phyloP scores from a whole-genome alignment of 306 rosid genomes.

The Benincasa hispida region DNA sequence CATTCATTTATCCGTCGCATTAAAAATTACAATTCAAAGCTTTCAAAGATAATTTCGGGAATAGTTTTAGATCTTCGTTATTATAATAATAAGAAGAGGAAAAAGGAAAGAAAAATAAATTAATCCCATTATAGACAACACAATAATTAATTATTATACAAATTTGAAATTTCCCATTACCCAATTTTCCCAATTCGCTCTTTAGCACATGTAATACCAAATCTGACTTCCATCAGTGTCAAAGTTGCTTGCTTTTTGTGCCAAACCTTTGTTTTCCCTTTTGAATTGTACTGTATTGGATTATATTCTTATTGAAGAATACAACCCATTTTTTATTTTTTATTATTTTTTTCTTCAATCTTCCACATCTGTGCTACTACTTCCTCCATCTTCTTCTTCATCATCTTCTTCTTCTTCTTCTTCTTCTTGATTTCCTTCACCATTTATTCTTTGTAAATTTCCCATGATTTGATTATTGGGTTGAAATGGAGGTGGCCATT shows the following conservation, averaged over 20 bases:
- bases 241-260: neutral
- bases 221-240: neutral
- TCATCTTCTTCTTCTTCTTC: conserved; percentile 8
- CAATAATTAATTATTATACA: neutral
- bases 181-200: neutral
- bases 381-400: conserved; percentile 25
- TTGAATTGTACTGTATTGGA: neutral
- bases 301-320: conserved; percentile 5
- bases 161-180: neutral
- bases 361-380: conserved; percentile 28
- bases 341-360: conserved; percentile 37
- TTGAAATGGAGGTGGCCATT: conserved; percentile 62
- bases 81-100: neutral
- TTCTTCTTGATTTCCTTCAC: conserved; percentile 1
- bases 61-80: neutral
- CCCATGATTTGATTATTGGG: neutral
- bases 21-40: too few relatives aligned
- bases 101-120: neutral
- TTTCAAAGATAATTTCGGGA: neutral
- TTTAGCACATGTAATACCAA: neutral
- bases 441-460: neutral
- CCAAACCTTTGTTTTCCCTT: neutral
- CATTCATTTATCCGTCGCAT: too few relatives aligned
- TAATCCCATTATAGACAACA: conserved; percentile 2
- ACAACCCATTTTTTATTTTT: conserved; percentile 17